Percentiles rank a stretch among this genome's conserved stretches.
Evolutionary conservation across 495 filamentous ascomycete species (phyloP).

Genomic region (Aspergillus nidulans): DNA sequence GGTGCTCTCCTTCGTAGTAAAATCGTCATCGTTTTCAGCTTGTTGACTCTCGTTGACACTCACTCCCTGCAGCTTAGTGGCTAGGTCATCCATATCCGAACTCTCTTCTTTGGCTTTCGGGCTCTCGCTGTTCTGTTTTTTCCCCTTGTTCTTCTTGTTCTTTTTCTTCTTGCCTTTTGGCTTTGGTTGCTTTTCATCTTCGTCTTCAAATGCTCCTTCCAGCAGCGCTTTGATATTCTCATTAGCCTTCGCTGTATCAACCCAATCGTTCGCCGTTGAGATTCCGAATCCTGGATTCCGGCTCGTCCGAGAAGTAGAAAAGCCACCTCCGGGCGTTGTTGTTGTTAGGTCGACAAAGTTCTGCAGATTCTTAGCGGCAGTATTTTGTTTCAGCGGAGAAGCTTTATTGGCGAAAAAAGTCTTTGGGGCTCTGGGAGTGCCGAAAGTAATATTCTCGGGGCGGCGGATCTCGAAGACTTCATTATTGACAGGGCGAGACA

Average conservation of each 20-base stretch:
- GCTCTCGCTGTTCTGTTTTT: constrained; percentile 43
- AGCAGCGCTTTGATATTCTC: constrained; percentile 84
- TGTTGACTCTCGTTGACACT: constrained; percentile 40
- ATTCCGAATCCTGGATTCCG: constrained; percentile 35
- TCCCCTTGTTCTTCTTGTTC: constrained; percentile 40
- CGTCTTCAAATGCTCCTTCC: constrained; percentile 82
- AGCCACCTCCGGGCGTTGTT: constrained; percentile 27
- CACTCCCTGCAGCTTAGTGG: constrained; percentile 56
- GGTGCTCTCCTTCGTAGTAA: constrained; percentile 22
- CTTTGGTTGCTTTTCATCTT: constrained; percentile 58
- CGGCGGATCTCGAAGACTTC: constrained; percentile 42
- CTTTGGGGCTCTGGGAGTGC: constrained; percentile 35
- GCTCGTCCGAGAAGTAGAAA: constrained; percentile 20
- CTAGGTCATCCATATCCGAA: constrained; percentile 48
- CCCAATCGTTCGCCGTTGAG: constrained; percentile 60
- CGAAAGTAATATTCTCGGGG: constrained; percentile 39
- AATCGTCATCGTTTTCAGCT: constrained; percentile 31
- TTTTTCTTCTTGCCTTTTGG: constrained; percentile 42
- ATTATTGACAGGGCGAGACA: constrained; percentile 21
- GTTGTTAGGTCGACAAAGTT: constrained; percentile 45
- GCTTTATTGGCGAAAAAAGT: constrained; percentile 43
- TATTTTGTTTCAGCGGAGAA: constrained; percentile 27
- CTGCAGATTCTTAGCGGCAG: constrained; percentile 35
- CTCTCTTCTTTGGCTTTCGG: constrained; percentile 21
- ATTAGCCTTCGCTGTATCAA: constrained; percentile 71